phyloP scores from a whole-genome alignment of 2,329 filamentous ascomycete genomes.

The Albifimbria verrucaria region DNA sequence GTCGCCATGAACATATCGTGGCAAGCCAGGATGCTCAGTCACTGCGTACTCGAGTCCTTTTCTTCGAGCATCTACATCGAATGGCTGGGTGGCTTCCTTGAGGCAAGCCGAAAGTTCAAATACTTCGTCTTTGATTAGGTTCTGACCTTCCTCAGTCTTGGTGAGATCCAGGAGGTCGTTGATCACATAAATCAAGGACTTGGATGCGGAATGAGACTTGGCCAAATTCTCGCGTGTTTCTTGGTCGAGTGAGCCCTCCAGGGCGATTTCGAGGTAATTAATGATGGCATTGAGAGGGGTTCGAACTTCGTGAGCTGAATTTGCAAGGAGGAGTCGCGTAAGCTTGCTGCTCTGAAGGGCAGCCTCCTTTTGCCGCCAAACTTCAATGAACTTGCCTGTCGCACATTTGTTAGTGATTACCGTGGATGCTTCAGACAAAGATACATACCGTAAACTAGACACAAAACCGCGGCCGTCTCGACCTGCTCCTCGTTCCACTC shows the following conservation, averaged over 20 bases:
- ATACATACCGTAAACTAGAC: conserved; percentile 73
- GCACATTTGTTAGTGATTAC: background rate
- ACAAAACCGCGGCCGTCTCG: conserved; percentile 83
- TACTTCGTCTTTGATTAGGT: conserved; percentile 74
- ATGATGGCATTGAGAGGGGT: conserved; percentile 92
- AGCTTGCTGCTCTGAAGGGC: conserved; percentile 79
- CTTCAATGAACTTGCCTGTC: conserved; percentile 74
- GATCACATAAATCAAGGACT: conserved; percentile 90
- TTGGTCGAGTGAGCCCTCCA: conserved; percentile 74
- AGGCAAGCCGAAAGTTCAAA: conserved; percentile 72
- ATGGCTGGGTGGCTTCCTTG: conserved; percentile 73
- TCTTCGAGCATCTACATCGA: conserved; percentile 68
- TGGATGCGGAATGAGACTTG: conserved; percentile 85
- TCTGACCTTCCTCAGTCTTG: conserved; percentile 79
- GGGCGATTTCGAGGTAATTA: conserved; percentile 87
- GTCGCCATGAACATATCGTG: conserved; percentile 71
- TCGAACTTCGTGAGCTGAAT: conserved; percentile 87
- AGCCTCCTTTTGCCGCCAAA: conserved; percentile 88
- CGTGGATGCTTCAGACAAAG: background rate
- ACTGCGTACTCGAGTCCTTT: conserved; percentile 73
- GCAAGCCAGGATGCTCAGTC: conserved; percentile 64
- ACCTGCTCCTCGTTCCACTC: conserved; percentile 90
- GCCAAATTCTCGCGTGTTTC: conserved; percentile 83
- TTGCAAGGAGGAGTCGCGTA: conserved; percentile 74
- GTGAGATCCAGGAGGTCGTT: conserved; percentile 88